Conservation (phyloP, 83 land plant genomes). For the Picea abies region DNA sequence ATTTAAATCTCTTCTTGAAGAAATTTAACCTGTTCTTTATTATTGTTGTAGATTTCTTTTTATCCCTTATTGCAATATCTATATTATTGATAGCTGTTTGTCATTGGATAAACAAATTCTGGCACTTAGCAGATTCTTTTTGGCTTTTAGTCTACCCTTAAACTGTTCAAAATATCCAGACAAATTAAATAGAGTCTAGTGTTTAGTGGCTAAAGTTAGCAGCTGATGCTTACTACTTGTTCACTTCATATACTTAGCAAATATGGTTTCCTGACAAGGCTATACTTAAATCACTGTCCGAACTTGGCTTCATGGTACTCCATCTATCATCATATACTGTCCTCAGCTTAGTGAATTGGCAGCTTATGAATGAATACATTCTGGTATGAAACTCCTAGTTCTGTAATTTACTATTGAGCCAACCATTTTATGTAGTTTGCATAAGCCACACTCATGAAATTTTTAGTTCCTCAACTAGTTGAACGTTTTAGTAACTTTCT, state of each 20-base stretch:
- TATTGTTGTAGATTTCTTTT: not conserved
- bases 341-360: not conserved
- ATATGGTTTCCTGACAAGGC: not conserved
- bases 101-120: not conserved
- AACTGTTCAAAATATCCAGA: not conserved
- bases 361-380: not conserved
- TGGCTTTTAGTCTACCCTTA: not conserved
- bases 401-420: too few species aligned
- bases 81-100: not conserved
- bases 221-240: not conserved
- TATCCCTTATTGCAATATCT: not conserved
- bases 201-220: not conserved
- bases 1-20: not conserved
- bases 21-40: not conserved
- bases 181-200: not conserved
- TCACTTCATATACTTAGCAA: not conserved
- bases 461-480: too few species aligned
- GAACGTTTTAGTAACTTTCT: too few species aligned
- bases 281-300: not conserved
- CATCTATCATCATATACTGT: not conserved
- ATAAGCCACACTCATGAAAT: too few species aligned
- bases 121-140: not conserved
- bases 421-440: too few species aligned
- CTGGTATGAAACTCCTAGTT: too few species aligned
- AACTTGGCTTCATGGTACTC: not conserved